Percentiles rank a stretch among this genome's conserved stretches.
phyloP scores from a whole-genome alignment of 345 rosid species.

The Pistacia atlantica region DNA sequence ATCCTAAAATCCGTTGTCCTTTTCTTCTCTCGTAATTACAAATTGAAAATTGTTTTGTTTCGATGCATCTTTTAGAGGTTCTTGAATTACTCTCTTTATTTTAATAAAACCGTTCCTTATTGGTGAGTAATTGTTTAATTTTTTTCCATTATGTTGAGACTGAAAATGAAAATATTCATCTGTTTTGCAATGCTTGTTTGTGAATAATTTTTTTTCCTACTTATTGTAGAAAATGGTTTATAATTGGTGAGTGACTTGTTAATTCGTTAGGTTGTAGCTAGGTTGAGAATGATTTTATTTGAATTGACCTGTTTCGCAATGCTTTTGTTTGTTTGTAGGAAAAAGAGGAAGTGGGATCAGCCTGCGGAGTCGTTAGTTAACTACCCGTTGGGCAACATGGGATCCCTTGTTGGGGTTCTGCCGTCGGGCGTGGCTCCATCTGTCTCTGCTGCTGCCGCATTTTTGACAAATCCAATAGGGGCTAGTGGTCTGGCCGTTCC shows the following conservation, averaged over 20 bases:
- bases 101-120: too few species aligned
- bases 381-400: constrained; percentile 43
- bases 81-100: not conserved
- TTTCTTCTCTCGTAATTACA: not conserved
- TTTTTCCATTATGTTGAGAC: too few species aligned
- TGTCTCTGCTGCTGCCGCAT: constrained; percentile 27
- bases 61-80: not conserved
- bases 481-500: constrained; percentile 25
- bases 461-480: constrained; percentile 35
- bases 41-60: not conserved
- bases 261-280: too few species aligned
- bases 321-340: constrained; percentile 45
- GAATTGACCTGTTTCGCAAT: not conserved
- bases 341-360: constrained; percentile 93
- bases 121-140: too few species aligned
- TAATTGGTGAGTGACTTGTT: too few species aligned
- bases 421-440: constrained; percentile 31
- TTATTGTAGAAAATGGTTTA: too few species aligned
- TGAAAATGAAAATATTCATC: too few species aligned
- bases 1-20: not conserved
- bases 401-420: constrained; percentile 34
- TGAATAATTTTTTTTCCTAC: too few species aligned
- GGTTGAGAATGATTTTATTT: too few species aligned
- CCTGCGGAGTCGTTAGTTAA: constrained; percentile 67
- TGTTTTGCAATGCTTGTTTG: too few species aligned